A percentile compares a stretch with the other conserved stretches of the same genome.
Conservation (phyloP, 345 rosid species). For the Ceriops tagal region DNA sequence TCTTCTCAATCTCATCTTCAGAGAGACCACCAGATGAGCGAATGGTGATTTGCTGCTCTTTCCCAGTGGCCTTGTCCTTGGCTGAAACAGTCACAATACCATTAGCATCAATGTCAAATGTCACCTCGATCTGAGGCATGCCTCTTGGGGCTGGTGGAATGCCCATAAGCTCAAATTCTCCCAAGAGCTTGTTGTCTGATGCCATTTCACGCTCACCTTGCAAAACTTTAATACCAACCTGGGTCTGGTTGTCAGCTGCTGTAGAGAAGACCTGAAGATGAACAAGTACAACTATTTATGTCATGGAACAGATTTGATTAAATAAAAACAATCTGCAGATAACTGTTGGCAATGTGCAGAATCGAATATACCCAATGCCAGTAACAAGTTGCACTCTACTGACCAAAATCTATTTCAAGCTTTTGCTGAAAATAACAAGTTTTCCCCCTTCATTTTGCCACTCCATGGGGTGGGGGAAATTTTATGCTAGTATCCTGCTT, state of each 20-base stretch:
- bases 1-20: constrained; percentile 36
- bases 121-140: constrained; percentile 32
- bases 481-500: no score
- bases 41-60: constrained; percentile 34
- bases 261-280: constrained; percentile 25
- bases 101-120: constrained; percentile 38
- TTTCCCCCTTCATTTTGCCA: no score
- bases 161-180: constrained; percentile 25
- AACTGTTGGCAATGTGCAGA: not conserved
- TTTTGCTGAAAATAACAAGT: no score
- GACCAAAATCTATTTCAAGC: no score
- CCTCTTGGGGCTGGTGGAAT: constrained; percentile 32
- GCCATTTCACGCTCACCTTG: constrained; percentile 35
- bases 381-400: no score
- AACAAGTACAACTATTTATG: not conserved
- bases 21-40: constrained; percentile 32
- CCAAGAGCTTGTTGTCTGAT: constrained; percentile 24
- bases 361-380: no score
- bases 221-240: constrained; percentile 27
- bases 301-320: not conserved
- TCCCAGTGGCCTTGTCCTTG: constrained; percentile 30
- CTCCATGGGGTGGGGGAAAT: no score
- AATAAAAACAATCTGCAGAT: not conserved
- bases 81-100: constrained; percentile 40
- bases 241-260: constrained; percentile 30